A percentile compares a stretch with the other conserved stretches of the same genome.
These are phyloP conservation scores for Cladosporium sphaerospermum DNA, from an alignment of 2,329 filamentous ascomycete species.

Conservation along the genomic window DNA sequence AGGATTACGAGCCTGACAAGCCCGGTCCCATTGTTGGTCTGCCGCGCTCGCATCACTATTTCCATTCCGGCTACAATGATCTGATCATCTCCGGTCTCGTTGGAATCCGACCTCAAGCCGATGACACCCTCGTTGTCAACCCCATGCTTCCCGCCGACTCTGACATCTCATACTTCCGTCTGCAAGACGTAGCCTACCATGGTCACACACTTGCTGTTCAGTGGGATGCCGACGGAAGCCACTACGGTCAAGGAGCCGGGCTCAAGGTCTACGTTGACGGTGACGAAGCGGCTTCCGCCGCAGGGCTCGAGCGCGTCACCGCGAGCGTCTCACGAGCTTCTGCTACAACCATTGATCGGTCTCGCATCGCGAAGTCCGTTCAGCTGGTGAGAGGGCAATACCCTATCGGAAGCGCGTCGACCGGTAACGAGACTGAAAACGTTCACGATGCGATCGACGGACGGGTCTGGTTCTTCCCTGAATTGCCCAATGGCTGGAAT, in stretches of 20 bases:
- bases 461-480: constrained; percentile 36
- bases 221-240: constrained; percentile 35
- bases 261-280: constrained; percentile 34
- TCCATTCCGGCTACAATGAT: constrained; percentile 42
- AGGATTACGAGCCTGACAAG: constrained; percentile 41
- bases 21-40: constrained; percentile 38
- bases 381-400: constrained; percentile 29
- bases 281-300: constrained; percentile 26
- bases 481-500: constrained; percentile 36
- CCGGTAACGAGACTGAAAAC: constrained; percentile 20
- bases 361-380: constrained; percentile 32
- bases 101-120: constrained; percentile 35
- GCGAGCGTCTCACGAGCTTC: constrained; percentile 19
- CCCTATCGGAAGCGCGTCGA: constrained; percentile 30
- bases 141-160: constrained; percentile 31
- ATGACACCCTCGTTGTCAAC: constrained; percentile 37
- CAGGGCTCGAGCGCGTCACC: constrained; percentile 23
- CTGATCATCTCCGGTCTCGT: constrained; percentile 38
- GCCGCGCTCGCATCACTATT: constrained; percentile 39
- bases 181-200: constrained; percentile 38
- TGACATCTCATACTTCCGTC: constrained; percentile 36
- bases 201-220: constrained; percentile 37
- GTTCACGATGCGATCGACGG: constrained; percentile 36
- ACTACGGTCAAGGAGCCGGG: constrained; percentile 27
- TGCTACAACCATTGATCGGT: constrained; percentile 24